Evolutionary conservation across 2,329 filamentous ascomycete species (phyloP), one percentile per base, ranked within the genome.

Genomic region (Alternaria sp.): DNA sequence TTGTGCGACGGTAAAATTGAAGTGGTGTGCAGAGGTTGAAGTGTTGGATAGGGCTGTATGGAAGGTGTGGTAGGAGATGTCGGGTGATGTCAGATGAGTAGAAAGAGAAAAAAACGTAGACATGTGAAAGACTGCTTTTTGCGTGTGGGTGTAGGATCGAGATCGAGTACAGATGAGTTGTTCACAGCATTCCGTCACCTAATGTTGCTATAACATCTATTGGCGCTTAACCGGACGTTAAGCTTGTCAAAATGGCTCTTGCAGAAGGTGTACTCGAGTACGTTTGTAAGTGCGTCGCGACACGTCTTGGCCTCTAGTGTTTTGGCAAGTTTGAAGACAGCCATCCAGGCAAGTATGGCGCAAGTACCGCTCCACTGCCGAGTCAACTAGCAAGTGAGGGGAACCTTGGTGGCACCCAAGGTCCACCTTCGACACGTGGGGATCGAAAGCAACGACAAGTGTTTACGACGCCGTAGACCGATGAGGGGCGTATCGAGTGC

Each of bases 31-130:
- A 48, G n/a, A 30, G 43, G 24, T 32, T 34, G 51, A 51, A 30
- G 53, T n/a, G 44, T 58, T 60, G 57, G 53, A 54, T 57, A 34
- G 52, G 53, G 57, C 43, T 26, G 14, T 48, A 26, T n/a, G 8
- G 7, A 28, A 39, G 12, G 46, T 16, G 41, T 24, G 12, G 30
- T 28, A 20, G 20, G 26, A 54, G 11, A 38, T 24, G 46, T 36
- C 18, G n/a, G 32, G 53, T 41, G 24, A 49, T 20, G 49, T 30
- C 24, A 39, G 20, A 38, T 55, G 34, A 38, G 3, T 32, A 9
- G n/a, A 12, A 14, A 41, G 38, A 22, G 18, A 22, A 14, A 16
- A 41, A 22, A 14, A 16, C 7, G 34, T 20, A 12, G 26, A 44
- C 26, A 47, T 32, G 43, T 32, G 43, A 30, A 42, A 42, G 39